These are phyloP conservation scores for Diplogelasinospora grovesii DNA, from an alignment of 495 filamentous ascomycete species.

Conservation along the genomic window DNA sequence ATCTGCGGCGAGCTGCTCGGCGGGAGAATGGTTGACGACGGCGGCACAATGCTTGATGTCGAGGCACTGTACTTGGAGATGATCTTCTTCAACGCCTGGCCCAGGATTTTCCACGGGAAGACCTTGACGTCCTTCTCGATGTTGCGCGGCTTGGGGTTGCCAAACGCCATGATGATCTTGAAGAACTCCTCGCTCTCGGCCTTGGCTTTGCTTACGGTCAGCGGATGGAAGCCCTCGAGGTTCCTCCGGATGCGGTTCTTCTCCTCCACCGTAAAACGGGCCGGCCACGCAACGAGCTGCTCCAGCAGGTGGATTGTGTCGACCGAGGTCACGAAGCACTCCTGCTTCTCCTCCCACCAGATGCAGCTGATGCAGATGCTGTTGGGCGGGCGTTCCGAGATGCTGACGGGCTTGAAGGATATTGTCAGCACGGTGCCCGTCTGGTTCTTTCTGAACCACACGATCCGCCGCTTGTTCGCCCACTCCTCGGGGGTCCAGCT, in stretches of 20 bases:
- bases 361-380: conserved; percentile 88
- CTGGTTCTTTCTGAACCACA: conserved; percentile 78
- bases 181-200: conserved; percentile 91
- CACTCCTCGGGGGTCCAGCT: conserved; percentile 77
- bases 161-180: conserved; percentile 98
- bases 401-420: conserved; percentile 63
- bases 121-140: conserved; percentile 99
- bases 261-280: conserved; percentile 86
- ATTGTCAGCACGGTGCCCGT: conserved; percentile 64
- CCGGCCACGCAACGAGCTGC: conserved; percentile 63
- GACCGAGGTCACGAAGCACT: conserved; percentile 90
- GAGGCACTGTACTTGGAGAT: conserved; percentile 79
- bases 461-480: conserved; percentile 68
- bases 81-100: conserved; percentile 85
- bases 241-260: conserved; percentile 97
- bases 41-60: conserved; percentile 13
- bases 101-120: conserved; percentile 85
- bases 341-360: conserved; percentile 81
- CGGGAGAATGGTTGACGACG: no score
- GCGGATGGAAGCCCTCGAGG: conserved; percentile 81
- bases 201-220: conserved; percentile 89
- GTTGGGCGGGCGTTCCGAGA: conserved; percentile 62
- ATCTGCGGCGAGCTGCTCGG: conserved; percentile 16
- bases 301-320: conserved; percentile 93
- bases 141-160: conserved; percentile 86